Base-by-base conservation (phyloP, 1,284 basidiomycete species). In the Coniophora puteana region DNA sequence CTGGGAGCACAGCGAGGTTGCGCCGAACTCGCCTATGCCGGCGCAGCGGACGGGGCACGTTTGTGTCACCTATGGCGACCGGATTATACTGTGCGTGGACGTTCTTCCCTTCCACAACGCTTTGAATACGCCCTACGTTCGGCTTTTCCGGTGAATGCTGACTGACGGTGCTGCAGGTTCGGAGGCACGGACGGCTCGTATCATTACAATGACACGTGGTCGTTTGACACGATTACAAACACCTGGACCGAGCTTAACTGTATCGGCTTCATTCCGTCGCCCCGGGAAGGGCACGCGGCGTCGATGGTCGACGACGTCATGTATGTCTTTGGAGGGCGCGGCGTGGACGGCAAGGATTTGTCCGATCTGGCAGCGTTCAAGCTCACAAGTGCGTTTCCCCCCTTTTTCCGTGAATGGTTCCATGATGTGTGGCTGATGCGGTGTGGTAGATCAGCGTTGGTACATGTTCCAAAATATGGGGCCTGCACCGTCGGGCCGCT, bases 391-490 rank as follows among this genome's bases (percentile, higher is more conserved):
- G 51, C 59, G 89, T 71, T 5, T 22, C 40, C 43, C 20, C 21
- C 36, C 40, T 32, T 46, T 21, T 31, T n/a, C n/a, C 24, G 20
- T 24, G n/a, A 27, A 22, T 32, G 30, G 17, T 17, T n/a, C n/a
- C 21, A 20, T 41, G 22, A 22, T 41, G n/a, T 14, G 14, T 38
- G 27, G 25, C 42, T 28, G 33, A 36, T 20, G 26, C 49, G 45
- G 23, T 18, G 32, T 29, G 7, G 36, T 51, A 86, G 80, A 81
- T 62, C 80, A 82, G 51, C 69, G 81, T 53, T 98, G 95, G 95
- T 99, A 94, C 69, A 98, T 95, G 91, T 98, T 99, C 70, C 93
- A 96, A 63, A 96, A 97, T 62, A 98, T 98, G 95, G 95, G 95
- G 3, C 93, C 93, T 10, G 79, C 90, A 6, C 95, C 95, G 2